Evolutionary conservation across 2,329 filamentous ascomycete genomes (phyloP), one percentile per base, ranked within the genome.

Genomic region (Apiospora pterosperma): DNA sequence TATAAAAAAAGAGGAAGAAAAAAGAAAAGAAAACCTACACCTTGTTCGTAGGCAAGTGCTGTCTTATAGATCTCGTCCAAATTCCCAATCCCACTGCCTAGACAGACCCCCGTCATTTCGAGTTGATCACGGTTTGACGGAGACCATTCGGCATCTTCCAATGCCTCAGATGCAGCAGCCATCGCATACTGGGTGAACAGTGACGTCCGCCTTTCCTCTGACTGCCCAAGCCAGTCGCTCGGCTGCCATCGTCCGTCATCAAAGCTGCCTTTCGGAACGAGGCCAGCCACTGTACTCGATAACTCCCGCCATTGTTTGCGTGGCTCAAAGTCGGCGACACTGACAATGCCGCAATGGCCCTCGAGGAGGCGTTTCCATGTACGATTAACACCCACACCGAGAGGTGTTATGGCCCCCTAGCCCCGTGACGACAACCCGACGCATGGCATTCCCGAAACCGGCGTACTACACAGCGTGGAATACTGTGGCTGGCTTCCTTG

Each of bases 21-120:
- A n/a, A 34, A 11, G 6, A 31, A 23, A 6, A 1, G 11, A 21
- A n/a, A 34, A 34, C 88, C 78, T 79, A 95, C 92, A 65, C 88
- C 88, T 77, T 87, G 83, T 36, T 92, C 84, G 74, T 92, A 97
- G 1, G 87, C 88, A 61, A 97, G 73, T 64, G 92, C 92, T 2
- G 93, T 96, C 67, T 90, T 84, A 77, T 96, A 97, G 10, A 97
- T 88, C 71, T 97, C 93, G 44, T 97, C 91, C 42, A 99, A 84
- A 72, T 96, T 97, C 19, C 96, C 96, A 71, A 99, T 97, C 1
- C 96, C 96, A 69, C 95, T 98, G 2, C 96, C 96, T 44, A 99
- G 84, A 73, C 95, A 97, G 1, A 99, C 92, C 0, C 96, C 96
- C 0, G 94, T 97, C 63, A 84, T 84, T 73, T 97, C 91, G 28